Conservation (phyloP, 1,139 yeast species). For the Suhomyces kunorum region DNA sequence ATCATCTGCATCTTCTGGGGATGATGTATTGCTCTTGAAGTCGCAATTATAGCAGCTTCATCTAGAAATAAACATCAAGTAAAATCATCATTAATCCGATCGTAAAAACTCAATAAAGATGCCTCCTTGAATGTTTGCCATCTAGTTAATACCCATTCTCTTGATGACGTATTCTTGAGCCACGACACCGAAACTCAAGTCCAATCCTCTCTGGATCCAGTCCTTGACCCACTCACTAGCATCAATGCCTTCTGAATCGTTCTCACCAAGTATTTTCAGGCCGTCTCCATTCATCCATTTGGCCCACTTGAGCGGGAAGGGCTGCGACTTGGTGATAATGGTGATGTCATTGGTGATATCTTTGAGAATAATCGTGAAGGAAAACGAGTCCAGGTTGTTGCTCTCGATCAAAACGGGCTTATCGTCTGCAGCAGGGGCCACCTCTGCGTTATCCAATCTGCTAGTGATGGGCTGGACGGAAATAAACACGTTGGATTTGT, state of each 20-base stretch:
- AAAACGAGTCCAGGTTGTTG: conserved; percentile 39
- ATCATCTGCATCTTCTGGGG: too few relatives aligned
- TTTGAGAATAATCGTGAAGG: conserved; percentile 70
- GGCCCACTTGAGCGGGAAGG: conserved; percentile 89
- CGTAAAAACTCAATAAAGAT: too few relatives aligned
- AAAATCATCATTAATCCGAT: too few relatives aligned
- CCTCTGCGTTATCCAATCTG: conserved; percentile 20
- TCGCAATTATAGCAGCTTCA: too few relatives aligned
- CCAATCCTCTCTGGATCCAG: conserved; percentile 85
- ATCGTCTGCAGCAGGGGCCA: conserved; percentile 36
- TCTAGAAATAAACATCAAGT: too few relatives aligned
- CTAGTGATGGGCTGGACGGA: conserved; percentile 71
- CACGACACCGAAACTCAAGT: conserved; percentile 75
- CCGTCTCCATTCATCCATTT: conserved; percentile 69
- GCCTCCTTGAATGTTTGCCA: too few relatives aligned
- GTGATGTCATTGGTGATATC: conserved; percentile 79
- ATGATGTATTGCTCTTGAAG: too few relatives aligned
- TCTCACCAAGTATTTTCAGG: conserved; percentile 30
- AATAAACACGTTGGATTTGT: conserved; percentile 68
- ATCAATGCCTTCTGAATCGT: conserved; percentile 56
- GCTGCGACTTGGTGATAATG: conserved; percentile 77
- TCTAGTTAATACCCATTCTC: conserved; percentile 72
- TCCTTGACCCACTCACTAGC: conserved; percentile 95
- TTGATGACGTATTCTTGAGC: conserved; percentile 90
- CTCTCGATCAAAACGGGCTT: conserved; percentile 46